Evolutionary conservation across 495 filamentous ascomycete genomes (phyloP).

Genomic region (Tuber brumale): DNA sequence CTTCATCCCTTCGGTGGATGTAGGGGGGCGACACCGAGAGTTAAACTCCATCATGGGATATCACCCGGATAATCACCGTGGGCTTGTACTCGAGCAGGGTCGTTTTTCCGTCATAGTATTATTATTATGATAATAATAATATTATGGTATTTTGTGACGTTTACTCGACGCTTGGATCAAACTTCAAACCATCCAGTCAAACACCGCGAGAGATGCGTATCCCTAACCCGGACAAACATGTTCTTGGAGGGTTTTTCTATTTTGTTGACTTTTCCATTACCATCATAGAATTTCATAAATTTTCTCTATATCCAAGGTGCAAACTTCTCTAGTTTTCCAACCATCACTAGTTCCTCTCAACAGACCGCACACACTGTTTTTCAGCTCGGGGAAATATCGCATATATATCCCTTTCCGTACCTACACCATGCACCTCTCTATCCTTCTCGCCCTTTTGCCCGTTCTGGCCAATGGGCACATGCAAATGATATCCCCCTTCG

Average conservation of each 20-base stretch:
- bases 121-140: too few relatives aligned
- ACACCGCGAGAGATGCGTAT: not conserved
- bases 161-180: not conserved
- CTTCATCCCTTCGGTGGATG: not conserved
- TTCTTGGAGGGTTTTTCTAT: not conserved
- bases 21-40: not conserved
- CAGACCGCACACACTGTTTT: not conserved
- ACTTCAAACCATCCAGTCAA: not conserved
- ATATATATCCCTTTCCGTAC: not conserved
- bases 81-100: not conserved
- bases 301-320: not conserved
- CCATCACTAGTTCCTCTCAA: not conserved
- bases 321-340: not conserved
- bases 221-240: not conserved
- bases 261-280: not conserved
- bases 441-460: conserved; percentile 44
- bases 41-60: not conserved
- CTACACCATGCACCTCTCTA: conserved; percentile 24
- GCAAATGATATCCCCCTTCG: conserved; percentile 53
- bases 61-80: not conserved
- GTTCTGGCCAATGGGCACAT: conserved; percentile 51
- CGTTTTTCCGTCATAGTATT: not conserved
- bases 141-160: not conserved
- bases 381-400: not conserved
- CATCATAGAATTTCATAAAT: not conserved